Conservation (phyloP, 768 basidiomycete genomes). For the Agaricus subrufescens region DNA sequence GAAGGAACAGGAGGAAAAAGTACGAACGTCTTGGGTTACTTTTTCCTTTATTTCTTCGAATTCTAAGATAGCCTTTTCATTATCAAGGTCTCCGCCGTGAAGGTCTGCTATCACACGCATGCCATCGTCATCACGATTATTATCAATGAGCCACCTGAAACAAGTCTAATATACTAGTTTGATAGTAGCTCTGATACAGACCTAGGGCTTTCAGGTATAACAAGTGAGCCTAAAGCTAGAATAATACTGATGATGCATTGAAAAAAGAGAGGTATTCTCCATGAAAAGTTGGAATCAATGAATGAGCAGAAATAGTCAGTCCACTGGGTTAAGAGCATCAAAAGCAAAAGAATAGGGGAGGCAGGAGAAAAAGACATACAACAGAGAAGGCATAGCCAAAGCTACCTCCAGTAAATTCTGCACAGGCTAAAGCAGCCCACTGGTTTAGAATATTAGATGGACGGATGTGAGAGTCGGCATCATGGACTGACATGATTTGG, state of each 20-base stretch:
- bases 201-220: conserved; percentile 86
- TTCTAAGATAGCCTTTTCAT: conserved; percentile 62
- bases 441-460: conserved; percentile 21
- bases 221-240: conserved; percentile 66
- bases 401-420: conserved; percentile 88
- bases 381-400: conserved; percentile 82
- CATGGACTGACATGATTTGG: conserved; percentile 61
- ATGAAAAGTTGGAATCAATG: conserved; percentile 72
- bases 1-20: conserved; percentile 2
- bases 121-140: conserved; percentile 73
- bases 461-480: not conserved
- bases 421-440: conserved; percentile 84
- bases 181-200: conserved; percentile 17
- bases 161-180: not conserved
- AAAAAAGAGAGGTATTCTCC: conserved; percentile 79
- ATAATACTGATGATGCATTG: conserved; percentile 81
- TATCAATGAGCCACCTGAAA: conserved; percentile 78
- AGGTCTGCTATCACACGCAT: conserved; percentile 79
- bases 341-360: not conserved
- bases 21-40: conserved; percentile 53
- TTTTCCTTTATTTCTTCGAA: conserved; percentile 83
- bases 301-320: conserved; percentile 88
- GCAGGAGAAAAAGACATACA: conserved; percentile 21
- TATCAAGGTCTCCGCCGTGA: conserved; percentile 71
- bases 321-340: conserved; percentile 48